Base-by-base conservation (phyloP, 2,329 filamentous ascomycete genomes). In the Arthrinium phaeospermum region DNA sequence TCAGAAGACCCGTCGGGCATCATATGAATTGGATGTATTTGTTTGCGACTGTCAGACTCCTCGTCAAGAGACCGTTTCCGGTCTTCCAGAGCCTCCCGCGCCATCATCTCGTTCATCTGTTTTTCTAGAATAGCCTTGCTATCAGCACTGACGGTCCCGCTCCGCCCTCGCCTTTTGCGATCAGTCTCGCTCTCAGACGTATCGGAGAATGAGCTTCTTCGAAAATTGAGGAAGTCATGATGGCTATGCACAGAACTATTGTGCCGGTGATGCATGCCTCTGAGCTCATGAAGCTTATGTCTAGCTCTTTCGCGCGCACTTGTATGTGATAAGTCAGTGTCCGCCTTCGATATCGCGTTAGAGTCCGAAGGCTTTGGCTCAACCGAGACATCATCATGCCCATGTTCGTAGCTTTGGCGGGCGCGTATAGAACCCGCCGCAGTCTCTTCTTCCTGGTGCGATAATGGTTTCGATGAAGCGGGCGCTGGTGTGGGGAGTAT, bases 71-170 rank as follows among this genome's bases (percentile, higher is more conserved):
- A 74, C 61, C 75, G 80, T n/a, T 81, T 76, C 34, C 85, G 84
- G 53, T 82, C 81, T 61, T 85, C 84, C 16, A 81, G 80, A 7
- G 84, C 85, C 77, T 91, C 89, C 73, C 85, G 85, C 7, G 87
- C 87, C 73, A 91, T 85, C 82, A 90, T 87, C 72, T 91, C 88
- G 72, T 86, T 81, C 88, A 91, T 91, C 77, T 91, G 89, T 78
- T 88, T 90, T 74, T 90, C 88, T 16, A 91, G 80, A 16, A 91
- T 81, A 72, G 90, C 87, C 73, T 86, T 87, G 34, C 83, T 84
- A 64, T 81, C 85, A 75, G 85, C 87, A 67, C 85, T 85, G 71
- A 86, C 83, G 1, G 87, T 90, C 14, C 83, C 85, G 22, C 80
- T 83, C 49, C 85, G 85, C 30, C 77, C 80, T 69, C 83, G 80